Base-by-base conservation (phyloP, 2,329 filamentous ascomycete species). In the Conoideocrella luteorostrata region DNA sequence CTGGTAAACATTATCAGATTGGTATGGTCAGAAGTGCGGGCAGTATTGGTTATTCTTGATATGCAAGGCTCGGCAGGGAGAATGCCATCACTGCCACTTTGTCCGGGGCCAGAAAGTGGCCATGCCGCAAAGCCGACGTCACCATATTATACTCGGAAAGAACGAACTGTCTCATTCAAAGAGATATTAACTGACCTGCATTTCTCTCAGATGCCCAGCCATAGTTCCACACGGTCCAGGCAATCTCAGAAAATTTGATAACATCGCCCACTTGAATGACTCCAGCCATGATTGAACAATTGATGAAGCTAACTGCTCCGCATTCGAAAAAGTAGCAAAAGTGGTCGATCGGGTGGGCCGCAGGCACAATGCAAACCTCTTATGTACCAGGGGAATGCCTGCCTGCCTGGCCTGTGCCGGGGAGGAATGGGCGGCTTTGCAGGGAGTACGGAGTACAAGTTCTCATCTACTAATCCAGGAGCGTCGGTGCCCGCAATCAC, bases 261-360 rank as follows among this genome's bases (percentile, higher is more conserved):
- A 39, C 17, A 30, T 47, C 45, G 37, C 45, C 45, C 21, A 47
- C 32, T 33, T 47, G 45, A 22, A 47, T 41, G 34, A 30, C 12
- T 24, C 43, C 33, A 12, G 43, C 43, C 46, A 48, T 48, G n/a
- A 13, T n/a, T 9, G 22, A 10, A 36, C 13, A 36, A 4, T 18
- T 4, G 34, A 36, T 11, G 34, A 23, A 23, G n/a, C n/a, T n/a
- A n/a, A n/a, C n/a, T n/a, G n/a, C 34, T 20, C 18, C 18, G 34
- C 17, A 21, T 36, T 12, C 18, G 5, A 23, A 34, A 36, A 21
- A 18, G 22, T 18, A 21, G 34, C 34, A 36, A 36, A 23, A 11
- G 22, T 36, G 7, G 15, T 21, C 10, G 7, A 18, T 18, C 3
- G 34, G 22, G 34, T 36, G 34, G 34, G 18, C n/a, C 34, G 34